Base-by-base conservation (phyloP, 495 filamentous ascomycete genomes). In the Copromyces sp. region DNA sequence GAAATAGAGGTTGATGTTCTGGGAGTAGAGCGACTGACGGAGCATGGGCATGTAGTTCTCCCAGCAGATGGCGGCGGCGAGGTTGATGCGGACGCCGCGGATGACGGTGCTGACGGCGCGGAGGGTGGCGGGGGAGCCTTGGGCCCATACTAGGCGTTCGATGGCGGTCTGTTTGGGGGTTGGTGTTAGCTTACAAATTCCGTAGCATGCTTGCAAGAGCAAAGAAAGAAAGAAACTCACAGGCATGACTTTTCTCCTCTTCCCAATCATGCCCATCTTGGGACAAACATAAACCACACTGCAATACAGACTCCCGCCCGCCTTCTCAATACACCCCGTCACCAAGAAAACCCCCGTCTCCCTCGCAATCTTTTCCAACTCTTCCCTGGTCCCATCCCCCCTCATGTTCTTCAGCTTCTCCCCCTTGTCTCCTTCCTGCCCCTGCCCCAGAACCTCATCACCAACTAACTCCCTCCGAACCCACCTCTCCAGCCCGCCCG, bases 11-110 rank as follows among this genome's bases (percentile, higher is more conserved):
- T 95, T 97, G 72, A 97, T 91, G 78, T 97, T 96, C 81, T 98
- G 95, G 3, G 88, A 86, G 77, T 98, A 98, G 20, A 98, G 85
- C 29, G 89, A 75, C 69, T 86, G 84, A 4, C 84, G 81, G 2
- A 98, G 86, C 24, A 98, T 83, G 0, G 95, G 95, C 95, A 98
- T 98, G 78, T 93, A 97, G 75, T 93, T 98, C 81, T 98, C 95
- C 95, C 95, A 98, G 83, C 95, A 98, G 53, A 98, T 96, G 2
- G 94, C 95, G 0, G 93, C 89, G 0, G 89, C 95, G 8, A 97
- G 82, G 17, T 90, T 94, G 24, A 98, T 81, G 61, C 87, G 88
- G 16, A 95, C 88, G 29, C 92, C 93, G 29, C 89, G 87, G 73
- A 98, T 90, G n/a, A 84, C 87, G 1, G 94, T 94, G 29, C 89